Evolutionary conservation across 2,329 filamentous ascomycete species (phyloP), one percentile per base, ranked within the genome.

Genomic region (Fusarium denticulatum): DNA sequence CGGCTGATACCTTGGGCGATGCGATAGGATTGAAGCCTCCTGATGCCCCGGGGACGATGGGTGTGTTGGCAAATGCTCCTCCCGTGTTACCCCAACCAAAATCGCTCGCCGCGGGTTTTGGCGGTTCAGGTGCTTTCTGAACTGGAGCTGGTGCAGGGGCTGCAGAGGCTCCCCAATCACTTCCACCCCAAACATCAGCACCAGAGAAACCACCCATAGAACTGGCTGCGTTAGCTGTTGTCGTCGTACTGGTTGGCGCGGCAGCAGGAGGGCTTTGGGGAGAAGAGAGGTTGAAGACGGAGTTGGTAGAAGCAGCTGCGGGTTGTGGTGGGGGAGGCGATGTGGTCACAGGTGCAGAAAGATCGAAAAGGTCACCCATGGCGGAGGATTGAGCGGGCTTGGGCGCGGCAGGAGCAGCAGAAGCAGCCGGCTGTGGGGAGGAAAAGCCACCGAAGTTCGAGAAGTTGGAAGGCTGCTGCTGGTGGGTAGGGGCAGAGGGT

Each of bases 121-220:
- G 69, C 55, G 77, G 67, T 56, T 87, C 85, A 12, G 90, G 89
- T 69, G 87, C 91, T 91, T 93, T 95, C 2, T 91, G 89, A 75
- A 84, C 77, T 7, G 88, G 84, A 8, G 85, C 73, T 24, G 71
- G 83, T 7, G 85, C 52, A 22, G 71, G 65, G n/a, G 88, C 87
- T 13, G 91, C 90, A 1, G 90, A 84, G 7, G 89, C 88, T 67
- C 88, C 89, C 96, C 96, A 99, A 7, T 94, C 95, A 81, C 96
- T 94, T 66, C 89, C 89, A 50, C 94, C 95, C 94, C 95, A 98
- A 1, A 95, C 92, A 79, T 97, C 94, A 65, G 93, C 84, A 60
- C 84, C 83, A 5, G 84, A 85, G 66, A 86, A 80, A 59, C 79
- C 83, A 58, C 81, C 83, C 81, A 84, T 69, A 72, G 82, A 71